Evolutionary conservation across 169 alveolate genomes (phyloP), one percentile per base, ranked within the genome.

Genomic region (Fabrea salina): DNA sequence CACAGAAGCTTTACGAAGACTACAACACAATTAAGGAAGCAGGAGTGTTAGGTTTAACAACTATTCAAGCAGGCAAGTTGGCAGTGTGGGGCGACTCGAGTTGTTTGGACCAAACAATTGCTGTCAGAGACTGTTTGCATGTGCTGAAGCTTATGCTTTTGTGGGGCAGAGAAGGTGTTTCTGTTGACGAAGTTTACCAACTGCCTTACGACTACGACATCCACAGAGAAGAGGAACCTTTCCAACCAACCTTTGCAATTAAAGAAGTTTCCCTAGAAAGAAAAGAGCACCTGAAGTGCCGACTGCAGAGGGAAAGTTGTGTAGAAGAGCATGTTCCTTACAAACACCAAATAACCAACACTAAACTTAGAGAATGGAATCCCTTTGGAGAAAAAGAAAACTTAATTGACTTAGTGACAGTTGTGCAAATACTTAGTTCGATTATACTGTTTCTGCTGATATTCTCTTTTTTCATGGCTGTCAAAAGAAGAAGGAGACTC

Each of bases 1-100:
- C 86, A 50, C 86, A 78, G 37, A 57, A 35, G 32, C 40, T 81
- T 68, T 0, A n/a, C 13, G 61, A 68, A n/a, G 25, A 68, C 40
- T 8, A 13, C 13, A 30, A 41, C 41, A 47, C n/a, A 44, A 43
- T 43, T 16, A n/a, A 43, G 44, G 61, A 47, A 1, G 35, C 35
- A 19, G 78, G 50, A 0, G 61, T 68, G 13, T 8, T 68, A 8
- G 78, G 78, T n/a, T n/a, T 68, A n/a, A n/a, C 30, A 11, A 16
- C 13, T 19, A 25, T 37, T 37, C 41, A 43, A 8, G 33, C 7
- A 35, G 8, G 27, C 33, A n/a, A 43, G 7, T 41, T 68, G n/a
- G 61, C 44, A n/a, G n/a, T 68, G 0, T 11, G 19, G 13, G 78
- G 78, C 1, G 78, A 68, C 44, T 68, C 78, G 8, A 68, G 78